Percentiles rank a stretch among this genome's conserved stretches.
phyloP scores from a whole-genome alignment of 108 stramenopile species.

The Nannochloropsis granulata region DNA sequence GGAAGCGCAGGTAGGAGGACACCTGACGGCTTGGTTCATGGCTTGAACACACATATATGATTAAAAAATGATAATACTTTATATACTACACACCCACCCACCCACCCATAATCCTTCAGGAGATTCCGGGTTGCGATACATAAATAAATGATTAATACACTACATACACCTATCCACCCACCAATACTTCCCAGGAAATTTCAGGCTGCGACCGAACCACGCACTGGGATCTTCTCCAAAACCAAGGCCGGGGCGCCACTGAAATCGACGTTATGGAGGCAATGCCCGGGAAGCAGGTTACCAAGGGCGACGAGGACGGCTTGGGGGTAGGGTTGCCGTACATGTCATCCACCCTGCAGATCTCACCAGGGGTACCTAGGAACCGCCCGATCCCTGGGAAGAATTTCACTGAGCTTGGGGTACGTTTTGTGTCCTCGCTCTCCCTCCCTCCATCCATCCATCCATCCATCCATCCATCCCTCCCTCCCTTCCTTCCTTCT shows the following conservation, averaged over 20 bases:
- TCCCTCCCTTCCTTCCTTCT: not conserved
- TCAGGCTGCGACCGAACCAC: constrained; percentile 69
- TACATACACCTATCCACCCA: not conserved
- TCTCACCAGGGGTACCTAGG: constrained; percentile 64
- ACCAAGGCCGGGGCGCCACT: constrained; percentile 78
- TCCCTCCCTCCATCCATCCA: not conserved
- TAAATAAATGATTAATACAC: too few relatives aligned
- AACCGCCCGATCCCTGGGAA: constrained; percentile 66
- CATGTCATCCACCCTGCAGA: constrained; percentile 72
- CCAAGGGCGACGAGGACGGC: not conserved
- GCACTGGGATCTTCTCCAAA: constrained; percentile 71
- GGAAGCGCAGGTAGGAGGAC: constrained; percentile 46
- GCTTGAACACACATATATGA: too few relatives aligned
- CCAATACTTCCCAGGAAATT: constrained; percentile 17
- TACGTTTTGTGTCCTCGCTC: not conserved
- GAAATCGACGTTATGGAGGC: constrained; percentile 89
- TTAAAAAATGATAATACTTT: too few relatives aligned
- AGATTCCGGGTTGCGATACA: too few relatives aligned
- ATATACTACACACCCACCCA: too few relatives aligned
- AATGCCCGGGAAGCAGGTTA: constrained; percentile 60
- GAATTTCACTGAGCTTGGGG: not conserved
- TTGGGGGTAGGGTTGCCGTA: constrained; percentile 45
- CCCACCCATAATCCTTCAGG: too few relatives aligned
- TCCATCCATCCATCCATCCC: too few relatives aligned
- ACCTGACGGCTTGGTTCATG: too few relatives aligned